These are phyloP conservation scores for Meyerozyma athensensis DNA, from an alignment of 1,139 yeast species.

Conservation along the genomic window DNA sequence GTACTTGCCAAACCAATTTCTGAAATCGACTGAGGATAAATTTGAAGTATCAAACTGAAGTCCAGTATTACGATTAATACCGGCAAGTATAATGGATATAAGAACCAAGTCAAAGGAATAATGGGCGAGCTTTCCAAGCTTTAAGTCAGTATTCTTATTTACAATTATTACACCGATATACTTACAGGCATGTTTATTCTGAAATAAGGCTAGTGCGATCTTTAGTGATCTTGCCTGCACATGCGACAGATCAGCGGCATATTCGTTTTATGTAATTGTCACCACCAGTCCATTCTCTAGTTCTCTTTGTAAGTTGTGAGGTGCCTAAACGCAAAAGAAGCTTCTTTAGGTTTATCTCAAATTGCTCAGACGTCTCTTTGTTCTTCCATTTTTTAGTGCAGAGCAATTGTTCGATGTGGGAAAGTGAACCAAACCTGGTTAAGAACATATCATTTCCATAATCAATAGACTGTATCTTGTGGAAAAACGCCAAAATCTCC, in stretches of 20 bases:
- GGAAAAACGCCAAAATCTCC: conserved; percentile 40
- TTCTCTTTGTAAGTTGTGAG: conserved; percentile 46
- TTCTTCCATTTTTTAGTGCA: conserved; percentile 9
- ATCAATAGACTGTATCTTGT: conserved; percentile 48
- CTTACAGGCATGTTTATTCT: conserved; percentile 11
- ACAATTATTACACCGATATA: conserved; percentile 8
- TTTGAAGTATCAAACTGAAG: conserved; percentile 42
- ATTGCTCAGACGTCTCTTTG: conserved; percentile 18
- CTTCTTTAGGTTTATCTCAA: conserved; percentile 40
- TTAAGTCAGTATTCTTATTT: not conserved
- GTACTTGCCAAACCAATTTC: conserved; percentile 51
- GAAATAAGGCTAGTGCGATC: not conserved
- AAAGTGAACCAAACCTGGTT: conserved; percentile 57
- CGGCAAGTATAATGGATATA: conserved; percentile 60
- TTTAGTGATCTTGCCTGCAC: not conserved
- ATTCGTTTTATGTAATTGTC: conserved; percentile 48
- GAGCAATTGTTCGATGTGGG: conserved; percentile 41
- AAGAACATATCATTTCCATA: conserved; percentile 60
- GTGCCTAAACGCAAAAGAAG: conserved; percentile 43
- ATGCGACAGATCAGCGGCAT: conserved; percentile 1
- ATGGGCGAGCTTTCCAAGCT: conserved; percentile 53
- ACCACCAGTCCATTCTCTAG: conserved; percentile 54
- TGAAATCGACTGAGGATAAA: conserved; percentile 48
- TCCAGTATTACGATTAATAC: conserved; percentile 62
- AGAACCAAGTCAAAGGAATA: conserved; percentile 56